Conservation (phyloP, 2,329 filamentous ascomycete species). For the Elsinoe batatas region DNA sequence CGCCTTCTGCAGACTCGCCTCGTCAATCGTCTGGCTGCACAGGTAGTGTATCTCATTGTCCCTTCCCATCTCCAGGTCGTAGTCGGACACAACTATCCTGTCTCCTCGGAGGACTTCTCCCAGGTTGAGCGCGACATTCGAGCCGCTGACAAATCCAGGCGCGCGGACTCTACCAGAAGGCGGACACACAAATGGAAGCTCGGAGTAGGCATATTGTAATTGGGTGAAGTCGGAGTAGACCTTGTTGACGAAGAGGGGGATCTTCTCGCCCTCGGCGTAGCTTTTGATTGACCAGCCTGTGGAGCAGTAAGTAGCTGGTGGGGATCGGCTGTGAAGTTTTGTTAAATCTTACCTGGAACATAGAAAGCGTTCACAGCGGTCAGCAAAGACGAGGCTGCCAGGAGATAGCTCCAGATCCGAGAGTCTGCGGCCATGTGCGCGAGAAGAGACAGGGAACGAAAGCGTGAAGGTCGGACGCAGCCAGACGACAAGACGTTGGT, state of each 20-base stretch:
- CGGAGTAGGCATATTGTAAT: constrained; percentile 84
- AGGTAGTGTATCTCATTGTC: constrained; percentile 64
- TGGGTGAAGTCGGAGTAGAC: constrained; percentile 83
- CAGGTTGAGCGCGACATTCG: constrained; percentile 71
- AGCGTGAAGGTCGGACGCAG: neutral
- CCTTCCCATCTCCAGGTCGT: constrained; percentile 66
- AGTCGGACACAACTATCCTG: constrained; percentile 74
- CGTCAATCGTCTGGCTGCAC: constrained; percentile 58
- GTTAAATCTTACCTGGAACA: constrained; percentile 58
- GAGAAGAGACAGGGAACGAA: neutral
- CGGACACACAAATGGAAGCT: constrained; percentile 78
- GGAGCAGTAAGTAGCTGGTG: constrained; percentile 14
- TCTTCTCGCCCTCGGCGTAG: constrained; percentile 64
- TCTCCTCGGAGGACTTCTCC: constrained; percentile 82
- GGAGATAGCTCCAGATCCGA: constrained; percentile 33
- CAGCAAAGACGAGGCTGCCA: constrained; percentile 40
- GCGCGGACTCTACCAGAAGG: constrained; percentile 59
- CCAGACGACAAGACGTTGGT: too few species aligned
- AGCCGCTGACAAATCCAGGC: constrained; percentile 60
- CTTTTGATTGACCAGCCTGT: constrained; percentile 73
- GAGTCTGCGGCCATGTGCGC: constrained; percentile 30
- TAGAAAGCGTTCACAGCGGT: constrained; percentile 61
- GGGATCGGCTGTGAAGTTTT: constrained; percentile 14
- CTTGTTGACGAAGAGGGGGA: constrained; percentile 85
- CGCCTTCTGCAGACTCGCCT: constrained; percentile 56